Conservation (phyloP, 345 rosid genomes). For the Euclidium syriacum region DNA sequence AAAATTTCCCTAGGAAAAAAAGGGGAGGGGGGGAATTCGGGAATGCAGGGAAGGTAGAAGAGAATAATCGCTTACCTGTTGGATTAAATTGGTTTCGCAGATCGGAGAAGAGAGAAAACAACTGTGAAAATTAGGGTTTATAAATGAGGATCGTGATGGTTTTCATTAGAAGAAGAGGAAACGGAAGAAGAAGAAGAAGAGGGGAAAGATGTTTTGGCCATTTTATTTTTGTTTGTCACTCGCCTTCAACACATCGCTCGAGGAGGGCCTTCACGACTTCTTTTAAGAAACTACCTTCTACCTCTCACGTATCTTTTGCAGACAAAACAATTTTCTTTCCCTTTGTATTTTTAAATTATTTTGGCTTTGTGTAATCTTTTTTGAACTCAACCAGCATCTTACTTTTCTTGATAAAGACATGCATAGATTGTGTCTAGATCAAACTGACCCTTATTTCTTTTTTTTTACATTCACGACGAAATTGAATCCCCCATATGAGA, state of each 20-base stretch:
- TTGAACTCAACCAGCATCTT: conserved; percentile 3
- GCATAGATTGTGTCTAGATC: neutral
- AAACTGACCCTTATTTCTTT: neutral
- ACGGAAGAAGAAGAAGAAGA: conserved; percentile 10
- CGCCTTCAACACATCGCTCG: conserved; percentile 45
- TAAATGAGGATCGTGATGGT: conserved; percentile 23
- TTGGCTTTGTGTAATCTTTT: neutral
- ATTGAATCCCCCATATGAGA: too few relatives aligned
- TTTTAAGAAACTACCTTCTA: conserved; percentile 6
- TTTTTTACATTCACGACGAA: conserved; percentile 31
- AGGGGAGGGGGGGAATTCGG: neutral
- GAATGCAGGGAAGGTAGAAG: conserved; percentile 12
- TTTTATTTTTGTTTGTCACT: conserved; percentile 24
- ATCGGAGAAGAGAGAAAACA: conserved; percentile 1
- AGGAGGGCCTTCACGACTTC: conserved; percentile 41
- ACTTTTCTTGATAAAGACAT: conserved; percentile 18
- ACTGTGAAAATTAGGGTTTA: conserved; percentile 24
- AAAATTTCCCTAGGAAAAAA: neutral
- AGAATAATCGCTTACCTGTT: neutral
- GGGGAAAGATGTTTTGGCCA: conserved; percentile 24
- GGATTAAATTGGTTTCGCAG: neutral
- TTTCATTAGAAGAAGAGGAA: neutral
- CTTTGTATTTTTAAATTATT: neutral
- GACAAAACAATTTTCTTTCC: neutral
- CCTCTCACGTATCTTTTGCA: conserved; percentile 8